Base-by-base conservation (phyloP, 768 basidiomycete genomes). In the Podaxis pistillaris region DNA sequence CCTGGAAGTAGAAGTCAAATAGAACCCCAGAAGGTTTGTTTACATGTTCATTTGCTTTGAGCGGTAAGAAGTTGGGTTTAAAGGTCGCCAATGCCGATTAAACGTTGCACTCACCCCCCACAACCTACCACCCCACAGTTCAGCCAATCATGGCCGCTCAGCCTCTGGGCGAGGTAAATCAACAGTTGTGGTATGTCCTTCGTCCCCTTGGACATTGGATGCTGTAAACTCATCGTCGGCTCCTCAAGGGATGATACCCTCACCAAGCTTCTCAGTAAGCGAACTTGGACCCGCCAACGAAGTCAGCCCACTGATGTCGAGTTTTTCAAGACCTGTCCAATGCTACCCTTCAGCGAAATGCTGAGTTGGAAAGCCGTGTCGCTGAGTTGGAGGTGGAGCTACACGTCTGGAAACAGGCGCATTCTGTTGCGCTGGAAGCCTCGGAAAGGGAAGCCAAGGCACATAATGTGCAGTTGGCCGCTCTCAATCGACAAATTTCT, bases 311-410 rank as follows among this genome's bases (percentile, higher is more conserved):
- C 63, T 63, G 50, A 57, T 66, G 41, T 60, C 44, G 19, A 30
- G 1, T 12, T 56, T 36, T 53, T 51, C 30, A 62, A 91, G 90
- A 81, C 70, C 81, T 90, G 60, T 89, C 89, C 44, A 78, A 79
- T 41, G 78, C 79, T 51, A 91, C 89, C 13, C 71, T 89, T 67
- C 83, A 86, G 68, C 82, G 83, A 51, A 89, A 90, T 69, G 70
- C 76, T 50, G 84, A 86, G 65, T 78, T 92, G 19, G 87, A 90
- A 74, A 79, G 76, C 54, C 82, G 86, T 62, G 81, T 91, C 53
- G 76, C 81, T 37, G 88, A 89, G 66, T 79, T 91, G 47, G 88
- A 91, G 70, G 75, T 85, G 46, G 89, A 92, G 73, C 76, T 90
- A 28, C 76, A 78, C 19, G 83, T 88, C 26, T 89, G 87, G 87